Conservation (phyloP, 352 stramenopile genomes). For the Pythium scleroteichum region DNA sequence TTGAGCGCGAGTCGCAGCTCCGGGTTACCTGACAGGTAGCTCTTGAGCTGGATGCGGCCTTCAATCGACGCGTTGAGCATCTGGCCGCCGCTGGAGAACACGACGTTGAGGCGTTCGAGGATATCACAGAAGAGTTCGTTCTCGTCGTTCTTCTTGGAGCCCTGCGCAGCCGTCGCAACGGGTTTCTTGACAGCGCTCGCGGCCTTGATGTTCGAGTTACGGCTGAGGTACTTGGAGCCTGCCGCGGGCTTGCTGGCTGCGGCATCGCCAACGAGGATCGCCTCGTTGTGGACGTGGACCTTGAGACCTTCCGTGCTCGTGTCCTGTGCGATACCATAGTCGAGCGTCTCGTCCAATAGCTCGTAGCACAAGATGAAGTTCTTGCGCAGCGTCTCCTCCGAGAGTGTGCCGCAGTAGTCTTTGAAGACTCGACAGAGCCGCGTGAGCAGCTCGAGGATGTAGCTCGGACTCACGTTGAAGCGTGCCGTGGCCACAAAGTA, state of each 20-base stretch:
- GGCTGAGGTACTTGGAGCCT: slow-evolving; percentile 85
- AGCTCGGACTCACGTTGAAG: slow-evolving; percentile 95
- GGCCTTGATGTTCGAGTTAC: slow-evolving; percentile 76
- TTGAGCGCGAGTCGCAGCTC: slow-evolving; percentile 96
- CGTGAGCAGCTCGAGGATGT: slow-evolving; percentile 96
- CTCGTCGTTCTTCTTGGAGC: slow-evolving; percentile 85
- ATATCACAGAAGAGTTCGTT: slow-evolving; percentile 99
- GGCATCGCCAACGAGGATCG: slow-evolving; percentile 91
- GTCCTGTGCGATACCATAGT: slow-evolving; percentile 98
- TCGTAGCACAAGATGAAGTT: slow-evolving; percentile 99
- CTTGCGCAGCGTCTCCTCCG: slow-evolving; percentile 98
- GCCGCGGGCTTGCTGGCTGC: slow-evolving; percentile 88
- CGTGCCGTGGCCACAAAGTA: slow-evolving; percentile 98
- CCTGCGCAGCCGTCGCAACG: slow-evolving; percentile 67
- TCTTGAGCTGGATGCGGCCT: slow-evolving; percentile 98
- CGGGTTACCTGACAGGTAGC: slow-evolving; percentile 98
- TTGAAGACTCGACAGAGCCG: slow-evolving; percentile 97
- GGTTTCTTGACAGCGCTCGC: slow-evolving; percentile 90
- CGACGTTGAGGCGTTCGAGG: slow-evolving; percentile 96
- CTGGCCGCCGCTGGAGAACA: slow-evolving; percentile 96
- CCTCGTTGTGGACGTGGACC: slow-evolving; percentile 98
- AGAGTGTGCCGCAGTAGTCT: slow-evolving; percentile 99
- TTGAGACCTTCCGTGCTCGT: slow-evolving; percentile 98
- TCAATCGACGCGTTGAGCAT: slow-evolving; percentile 98
- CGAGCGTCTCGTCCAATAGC: slow-evolving; percentile 98